Evolutionary conservation across 768 basidiomycete genomes (phyloP).

Genomic region (Termitomyces sp.): DNA sequence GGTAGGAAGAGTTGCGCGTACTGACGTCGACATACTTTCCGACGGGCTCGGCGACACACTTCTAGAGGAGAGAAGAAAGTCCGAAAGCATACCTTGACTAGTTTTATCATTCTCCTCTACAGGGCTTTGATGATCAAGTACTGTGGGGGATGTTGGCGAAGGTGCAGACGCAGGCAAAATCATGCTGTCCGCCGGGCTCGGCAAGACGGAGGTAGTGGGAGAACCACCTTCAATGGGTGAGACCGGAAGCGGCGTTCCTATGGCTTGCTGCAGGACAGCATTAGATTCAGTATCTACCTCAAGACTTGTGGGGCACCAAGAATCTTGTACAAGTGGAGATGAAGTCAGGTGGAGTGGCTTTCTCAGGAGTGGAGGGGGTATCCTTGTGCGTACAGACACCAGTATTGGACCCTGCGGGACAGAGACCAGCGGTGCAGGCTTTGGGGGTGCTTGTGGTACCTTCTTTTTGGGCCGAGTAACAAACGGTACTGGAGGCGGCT

Average conservation of each 20-base stretch:
- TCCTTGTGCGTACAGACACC: slow-evolving; percentile 26
- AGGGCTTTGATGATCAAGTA: not conserved
- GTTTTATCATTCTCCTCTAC: not conserved
- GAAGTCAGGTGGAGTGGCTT: slow-evolving; percentile 16
- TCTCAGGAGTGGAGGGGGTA: slow-evolving; percentile 18
- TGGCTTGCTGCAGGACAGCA: slow-evolving; percentile 25
- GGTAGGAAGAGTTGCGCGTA: not conserved
- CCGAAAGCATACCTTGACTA: not conserved
- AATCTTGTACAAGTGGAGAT: slow-evolving; percentile 25
- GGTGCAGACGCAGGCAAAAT: not conserved
- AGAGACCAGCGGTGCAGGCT: slow-evolving; percentile 8
- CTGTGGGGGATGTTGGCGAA: not conserved
- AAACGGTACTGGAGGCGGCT: slow-evolving; percentile 19
- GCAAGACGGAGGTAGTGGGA: not conserved
- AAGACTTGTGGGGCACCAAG: slow-evolving; percentile 10
- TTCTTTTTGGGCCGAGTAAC: slow-evolving; percentile 20
- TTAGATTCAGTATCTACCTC: slow-evolving; percentile 10
- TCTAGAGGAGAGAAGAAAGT: not conserved
- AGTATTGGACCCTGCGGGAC: slow-evolving; percentile 21
- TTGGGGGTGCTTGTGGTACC: slow-evolving; percentile 13
- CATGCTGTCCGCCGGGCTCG: not conserved
- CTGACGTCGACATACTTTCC: not conserved
- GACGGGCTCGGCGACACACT: not conserved
- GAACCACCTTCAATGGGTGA: slow-evolving; percentile 24
- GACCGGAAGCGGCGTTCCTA: slow-evolving; percentile 32